Evolutionary conservation across 192 early-diverging fungal species (phyloP).

Genomic region (Pilobolus umbonatus): DNA sequence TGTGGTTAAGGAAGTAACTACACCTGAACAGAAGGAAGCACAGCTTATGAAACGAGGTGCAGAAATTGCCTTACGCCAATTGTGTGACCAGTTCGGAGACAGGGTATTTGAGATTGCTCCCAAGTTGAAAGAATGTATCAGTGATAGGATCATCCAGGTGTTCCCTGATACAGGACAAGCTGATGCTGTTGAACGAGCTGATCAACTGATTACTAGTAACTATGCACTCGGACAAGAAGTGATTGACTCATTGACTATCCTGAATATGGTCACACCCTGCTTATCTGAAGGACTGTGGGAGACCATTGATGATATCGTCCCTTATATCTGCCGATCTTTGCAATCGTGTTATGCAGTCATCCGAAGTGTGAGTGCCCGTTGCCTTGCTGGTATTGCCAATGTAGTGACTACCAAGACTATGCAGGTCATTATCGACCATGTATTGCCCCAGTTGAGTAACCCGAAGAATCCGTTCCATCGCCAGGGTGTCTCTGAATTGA

Average conservation of each 20-base stretch:
- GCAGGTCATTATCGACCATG: constrained; percentile 70
- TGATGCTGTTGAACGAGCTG: constrained; percentile 24
- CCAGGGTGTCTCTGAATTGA: constrained; percentile 82
- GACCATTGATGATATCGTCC: constrained; percentile 53
- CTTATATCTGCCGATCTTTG: constrained; percentile 60
- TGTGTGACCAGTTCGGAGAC: constrained; percentile 63
- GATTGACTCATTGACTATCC: constrained; percentile 72
- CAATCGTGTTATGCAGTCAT: constrained; percentile 67
- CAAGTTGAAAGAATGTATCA: constrained; percentile 63
- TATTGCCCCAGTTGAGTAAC: constrained; percentile 78
- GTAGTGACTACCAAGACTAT: constrained; percentile 69
- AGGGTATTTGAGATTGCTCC: constrained; percentile 65
- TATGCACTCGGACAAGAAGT: constrained; percentile 54
- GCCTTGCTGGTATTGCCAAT: constrained; percentile 68
- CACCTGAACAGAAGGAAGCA: constrained; percentile 39
- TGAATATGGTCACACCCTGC: constrained; percentile 59
- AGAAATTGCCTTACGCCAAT: constrained; percentile 49
- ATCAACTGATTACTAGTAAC: constrained; percentile 16
- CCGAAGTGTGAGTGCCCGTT: constrained; percentile 72
- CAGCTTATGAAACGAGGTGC: constrained; percentile 66
- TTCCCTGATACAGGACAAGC: constrained; percentile 25
- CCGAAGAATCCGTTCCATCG: constrained; percentile 59
- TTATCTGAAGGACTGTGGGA: constrained; percentile 49
- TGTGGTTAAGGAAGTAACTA: constrained; percentile 33
- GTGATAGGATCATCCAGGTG: constrained; percentile 38